Evolutionary conservation across 441 rosid species (phyloP).

Genomic region (Bruguiera hainesii): DNA sequence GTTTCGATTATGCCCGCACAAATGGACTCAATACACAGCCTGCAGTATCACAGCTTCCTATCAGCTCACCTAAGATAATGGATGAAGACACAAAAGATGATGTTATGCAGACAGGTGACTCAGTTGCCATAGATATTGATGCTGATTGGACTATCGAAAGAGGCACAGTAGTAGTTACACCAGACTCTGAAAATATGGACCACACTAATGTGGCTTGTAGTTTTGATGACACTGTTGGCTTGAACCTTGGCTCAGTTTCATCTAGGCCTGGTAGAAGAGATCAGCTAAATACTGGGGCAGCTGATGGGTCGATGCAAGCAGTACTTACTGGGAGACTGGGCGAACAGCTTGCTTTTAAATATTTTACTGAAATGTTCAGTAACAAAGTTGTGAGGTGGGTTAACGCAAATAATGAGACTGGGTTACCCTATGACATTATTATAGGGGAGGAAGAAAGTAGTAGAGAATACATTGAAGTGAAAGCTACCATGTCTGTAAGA

Average conservation of each 20-base stretch:
- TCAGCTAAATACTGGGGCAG: conserved; percentile 48
- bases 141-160: conserved; percentile 42
- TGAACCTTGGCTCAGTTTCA: conserved; percentile 24
- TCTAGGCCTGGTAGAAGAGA: conserved; percentile 50
- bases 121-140: conserved; percentile 27
- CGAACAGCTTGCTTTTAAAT: conserved; percentile 71
- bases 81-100: conserved; percentile 26
- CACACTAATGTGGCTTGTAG: conserved; percentile 13
- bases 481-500: conserved; percentile 63
- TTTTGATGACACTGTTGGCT: conserved; percentile 26
- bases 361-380: conserved; percentile 41
- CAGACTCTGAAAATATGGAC: conserved; percentile 17
- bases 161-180: conserved; percentile 16
- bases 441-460: conserved; percentile 41
- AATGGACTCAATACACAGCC: conserved; percentile 39
- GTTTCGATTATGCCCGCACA: conserved; percentile 34
- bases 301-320: conserved; percentile 42
- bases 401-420: conserved; percentile 67
- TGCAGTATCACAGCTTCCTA: conserved; percentile 16
- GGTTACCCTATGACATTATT: conserved; percentile 79
- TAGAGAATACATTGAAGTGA: conserved; percentile 75
- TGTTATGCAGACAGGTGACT: conserved; percentile 18
- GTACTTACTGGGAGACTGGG: conserved; percentile 66
- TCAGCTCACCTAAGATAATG: conserved; percentile 22
- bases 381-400: conserved; percentile 63